These are phyloP conservation scores for Boehmeria nivea DNA, from an alignment of 306 rosid species.

Conservation along the genomic window DNA sequence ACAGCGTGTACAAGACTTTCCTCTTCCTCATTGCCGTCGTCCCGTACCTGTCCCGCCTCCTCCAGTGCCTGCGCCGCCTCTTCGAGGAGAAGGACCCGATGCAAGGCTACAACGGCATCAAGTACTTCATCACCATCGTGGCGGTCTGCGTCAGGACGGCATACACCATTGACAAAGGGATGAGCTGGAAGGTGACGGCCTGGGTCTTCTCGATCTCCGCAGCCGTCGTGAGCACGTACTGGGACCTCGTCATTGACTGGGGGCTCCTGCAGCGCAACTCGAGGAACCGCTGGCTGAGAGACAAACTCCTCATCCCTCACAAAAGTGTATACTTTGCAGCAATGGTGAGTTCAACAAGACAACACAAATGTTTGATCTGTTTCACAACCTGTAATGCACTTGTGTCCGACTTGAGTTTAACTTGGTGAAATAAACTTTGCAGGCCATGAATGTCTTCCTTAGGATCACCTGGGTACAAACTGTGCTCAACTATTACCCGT, in stretches of 20 bases:
- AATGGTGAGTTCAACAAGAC: slow-evolving; percentile 33
- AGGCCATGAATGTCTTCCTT: slow-evolving; percentile 60
- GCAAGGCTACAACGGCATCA: slow-evolving; percentile 59
- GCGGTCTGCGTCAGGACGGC: slow-evolving; percentile 61
- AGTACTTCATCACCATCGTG: slow-evolving; percentile 49
- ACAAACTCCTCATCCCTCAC: slow-evolving; percentile 50
- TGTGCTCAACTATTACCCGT: slow-evolving; percentile 33
- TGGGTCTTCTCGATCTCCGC: slow-evolving; percentile 43
- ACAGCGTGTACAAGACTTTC: slow-evolving; percentile 34
- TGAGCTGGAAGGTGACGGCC: slow-evolving; percentile 37
- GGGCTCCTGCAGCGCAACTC: slow-evolving; percentile 57
- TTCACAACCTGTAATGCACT: no score
- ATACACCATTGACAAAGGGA: slow-evolving; percentile 19
- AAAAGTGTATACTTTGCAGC: slow-evolving; percentile 50
- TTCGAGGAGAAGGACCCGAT: slow-evolving; percentile 53
- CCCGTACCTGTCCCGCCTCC: slow-evolving; percentile 57
- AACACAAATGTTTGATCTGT: no score
- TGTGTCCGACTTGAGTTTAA: no score
- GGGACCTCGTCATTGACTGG: slow-evolving; percentile 73
- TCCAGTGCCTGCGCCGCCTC: slow-evolving; percentile 58
- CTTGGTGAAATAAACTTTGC: neutral
- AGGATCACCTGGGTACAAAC: slow-evolving; percentile 74
- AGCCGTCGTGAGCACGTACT: slow-evolving; percentile 45
- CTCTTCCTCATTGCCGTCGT: slow-evolving; percentile 41
- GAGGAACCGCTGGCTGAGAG: slow-evolving; percentile 62